Evolutionary conservation across 2,329 filamentous ascomycete species (phyloP).

Genomic region (Aspergillus amoenus): DNA sequence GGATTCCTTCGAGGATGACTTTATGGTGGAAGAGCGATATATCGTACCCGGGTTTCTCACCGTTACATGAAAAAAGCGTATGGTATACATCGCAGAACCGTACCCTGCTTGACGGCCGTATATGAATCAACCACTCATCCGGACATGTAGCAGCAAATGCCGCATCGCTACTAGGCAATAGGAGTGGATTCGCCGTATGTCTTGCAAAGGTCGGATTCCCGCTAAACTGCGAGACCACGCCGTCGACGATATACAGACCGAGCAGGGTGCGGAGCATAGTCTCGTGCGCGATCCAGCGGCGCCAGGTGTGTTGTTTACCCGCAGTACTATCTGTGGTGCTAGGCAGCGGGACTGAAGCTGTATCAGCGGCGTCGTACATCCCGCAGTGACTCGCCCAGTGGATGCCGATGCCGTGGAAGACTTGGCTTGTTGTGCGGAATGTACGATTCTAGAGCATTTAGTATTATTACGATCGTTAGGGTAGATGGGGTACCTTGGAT

Average conservation of each 20-base stretch:
- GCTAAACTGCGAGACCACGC: conserved; percentile 14
- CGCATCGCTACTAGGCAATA: conserved; percentile 2
- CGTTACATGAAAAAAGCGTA: not conserved
- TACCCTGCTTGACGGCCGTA: too few species aligned
- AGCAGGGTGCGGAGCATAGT: conserved; percentile 15
- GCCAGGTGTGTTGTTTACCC: not conserved
- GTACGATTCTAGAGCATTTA: conserved; percentile 19
- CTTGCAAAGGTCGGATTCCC: conserved; percentile 11
- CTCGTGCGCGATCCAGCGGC: conserved; percentile 15
- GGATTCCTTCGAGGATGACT: conserved; percentile 1
- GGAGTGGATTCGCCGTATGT: conserved; percentile 8
- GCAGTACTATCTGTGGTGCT: not conserved
- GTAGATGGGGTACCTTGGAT: conserved; percentile 20
- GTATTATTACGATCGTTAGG: too few species aligned
- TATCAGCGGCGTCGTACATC: conserved; percentile 20
- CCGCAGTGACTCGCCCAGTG: conserved; percentile 37
- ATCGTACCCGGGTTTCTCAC: not conserved
- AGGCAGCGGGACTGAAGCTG: not conserved
- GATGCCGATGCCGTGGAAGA: conserved; percentile 35
- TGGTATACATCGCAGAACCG: conserved; percentile 5
- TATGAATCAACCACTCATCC: not conserved
- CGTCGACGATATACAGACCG: conserved; percentile 17
- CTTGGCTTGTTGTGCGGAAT: conserved; percentile 34
- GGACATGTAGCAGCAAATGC: not conserved
- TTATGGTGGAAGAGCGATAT: conserved; percentile 7